phyloP scores from a whole-genome alignment of 495 filamentous ascomycete species.

The Penicillium ucsense region DNA sequence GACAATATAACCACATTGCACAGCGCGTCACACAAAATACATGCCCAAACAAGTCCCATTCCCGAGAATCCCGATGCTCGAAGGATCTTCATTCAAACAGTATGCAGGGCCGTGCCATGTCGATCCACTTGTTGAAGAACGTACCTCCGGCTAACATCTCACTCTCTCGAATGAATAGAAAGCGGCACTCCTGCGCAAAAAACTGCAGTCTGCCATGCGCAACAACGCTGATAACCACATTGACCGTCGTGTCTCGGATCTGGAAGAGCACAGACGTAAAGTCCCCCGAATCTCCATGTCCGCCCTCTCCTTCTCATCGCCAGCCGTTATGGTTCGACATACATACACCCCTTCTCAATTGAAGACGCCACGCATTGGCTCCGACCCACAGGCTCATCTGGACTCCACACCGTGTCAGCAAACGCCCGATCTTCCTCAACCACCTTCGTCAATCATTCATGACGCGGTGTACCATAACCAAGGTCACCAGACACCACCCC shows the following conservation, averaged over 20 bases:
- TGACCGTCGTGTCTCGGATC: constrained; percentile 35
- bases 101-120: constrained; percentile 9
- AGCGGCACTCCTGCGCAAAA: constrained; percentile 33
- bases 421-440: constrained; percentile 16
- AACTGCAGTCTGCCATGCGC: constrained; percentile 37
- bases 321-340: constrained; percentile 8
- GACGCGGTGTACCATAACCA: constrained; percentile 15
- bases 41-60: constrained; percentile 11
- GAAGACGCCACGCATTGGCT: constrained; percentile 16
- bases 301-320: constrained; percentile 8
- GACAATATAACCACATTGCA: constrained; percentile 5
- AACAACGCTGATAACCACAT: constrained; percentile 32
- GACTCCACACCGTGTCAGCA: constrained; percentile 11
- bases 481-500: constrained; percentile 15
- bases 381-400: constrained; percentile 6
- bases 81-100: constrained; percentile 37
- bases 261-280: constrained; percentile 37
- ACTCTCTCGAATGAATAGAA: constrained; percentile 17
- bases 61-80: constrained; percentile 29
- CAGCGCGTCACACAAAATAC: constrained; percentile 4
- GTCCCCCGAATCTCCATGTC: constrained; percentile 24
- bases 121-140: not conserved
- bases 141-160: not conserved
- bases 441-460: constrained; percentile 6
- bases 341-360: constrained; percentile 12